Evolutionary conservation across 768 basidiomycete genomes (phyloP).

Genomic region (Cystobasidiopsis lactophilus): DNA sequence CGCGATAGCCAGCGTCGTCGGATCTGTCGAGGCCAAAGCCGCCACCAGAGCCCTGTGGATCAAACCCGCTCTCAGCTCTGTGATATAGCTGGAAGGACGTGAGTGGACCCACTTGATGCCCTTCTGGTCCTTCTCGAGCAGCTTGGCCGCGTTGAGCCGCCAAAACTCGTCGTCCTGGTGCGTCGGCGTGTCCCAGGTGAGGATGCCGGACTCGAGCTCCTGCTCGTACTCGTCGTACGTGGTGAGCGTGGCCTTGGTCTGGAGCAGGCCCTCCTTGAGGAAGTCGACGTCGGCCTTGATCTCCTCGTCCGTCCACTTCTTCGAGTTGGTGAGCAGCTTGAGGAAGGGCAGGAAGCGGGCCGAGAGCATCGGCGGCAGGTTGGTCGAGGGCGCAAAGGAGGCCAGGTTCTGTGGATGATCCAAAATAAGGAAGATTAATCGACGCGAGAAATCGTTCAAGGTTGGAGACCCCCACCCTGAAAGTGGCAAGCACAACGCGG

Average conservation of each 20-base stretch:
- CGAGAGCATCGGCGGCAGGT: conserved; percentile 79
- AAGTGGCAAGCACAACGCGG: conserved; percentile 74
- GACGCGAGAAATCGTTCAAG: too few relatives aligned
- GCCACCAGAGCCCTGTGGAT: conserved; percentile 45
- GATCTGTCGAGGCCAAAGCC: conserved; percentile 46
- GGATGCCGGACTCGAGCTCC: conserved; percentile 66
- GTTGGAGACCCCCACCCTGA: conserved; percentile 44
- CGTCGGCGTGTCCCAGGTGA: conserved; percentile 73
- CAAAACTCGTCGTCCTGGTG: conserved; percentile 95
- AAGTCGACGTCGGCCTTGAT: conserved; percentile 76
- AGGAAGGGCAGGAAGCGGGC: conserved; percentile 48
- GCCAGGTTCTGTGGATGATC: conserved; percentile 50
- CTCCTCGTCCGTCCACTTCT: conserved; percentile 69
- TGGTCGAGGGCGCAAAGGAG: conserved; percentile 62
- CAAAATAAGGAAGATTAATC: background rate
- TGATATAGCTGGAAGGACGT: background rate
- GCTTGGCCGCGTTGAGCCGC: conserved; percentile 73
- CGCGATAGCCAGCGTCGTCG: conserved; percentile 62
- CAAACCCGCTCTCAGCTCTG: too few relatives aligned
- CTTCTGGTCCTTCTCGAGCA: conserved; percentile 65
- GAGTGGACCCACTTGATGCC: conserved; percentile 46
- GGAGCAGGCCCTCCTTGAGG: conserved; percentile 62
- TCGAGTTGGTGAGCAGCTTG: conserved; percentile 49
- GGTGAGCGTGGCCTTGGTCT: conserved; percentile 68
- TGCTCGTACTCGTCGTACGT: conserved; percentile 93